A percentile compares a stretch with the other conserved stretches of the same genome.
Evolutionary conservation across 345 rosid species (phyloP).

Genomic region (Xanthoceras sorbifolium): DNA sequence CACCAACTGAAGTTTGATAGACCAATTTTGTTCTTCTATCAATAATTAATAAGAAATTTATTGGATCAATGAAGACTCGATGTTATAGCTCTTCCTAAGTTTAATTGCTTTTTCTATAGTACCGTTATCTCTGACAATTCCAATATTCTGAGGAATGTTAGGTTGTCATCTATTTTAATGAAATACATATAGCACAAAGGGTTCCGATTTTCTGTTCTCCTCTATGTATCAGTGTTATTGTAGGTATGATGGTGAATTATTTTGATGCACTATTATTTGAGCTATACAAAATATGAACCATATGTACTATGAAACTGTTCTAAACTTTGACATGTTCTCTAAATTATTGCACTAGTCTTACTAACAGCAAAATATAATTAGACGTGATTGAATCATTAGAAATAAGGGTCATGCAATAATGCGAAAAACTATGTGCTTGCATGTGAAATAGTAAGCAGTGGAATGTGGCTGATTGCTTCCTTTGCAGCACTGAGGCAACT

Average conservation of each 20-base stretch:
- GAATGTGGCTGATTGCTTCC: conserved; percentile 9
- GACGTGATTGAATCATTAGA: background rate
- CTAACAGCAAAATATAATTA: conserved; percentile 1
- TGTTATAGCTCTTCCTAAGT: background rate
- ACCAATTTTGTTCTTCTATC: background rate
- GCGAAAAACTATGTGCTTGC: background rate
- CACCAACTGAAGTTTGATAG: background rate
- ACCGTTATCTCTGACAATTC: background rate
- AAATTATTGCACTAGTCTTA: background rate
- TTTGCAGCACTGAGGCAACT: conserved; percentile 32
- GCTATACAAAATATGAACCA: background rate
- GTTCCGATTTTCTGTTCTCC: too few species aligned
- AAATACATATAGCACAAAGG: background rate
- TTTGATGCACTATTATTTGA: background rate
- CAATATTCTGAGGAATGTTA: background rate
- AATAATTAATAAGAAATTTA: background rate
- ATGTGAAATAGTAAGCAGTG: background rate
- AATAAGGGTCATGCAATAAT: background rate
- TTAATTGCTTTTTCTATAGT: background rate
- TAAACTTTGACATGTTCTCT: background rate
- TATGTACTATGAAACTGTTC: background rate
- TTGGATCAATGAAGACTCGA: background rate
- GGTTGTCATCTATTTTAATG: background rate
- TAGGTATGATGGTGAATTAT: background rate
- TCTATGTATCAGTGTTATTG: background rate